phyloP scores from a whole-genome alignment of 768 basidiomycete genomes.

The Phanerodontia chrysosporium region DNA sequence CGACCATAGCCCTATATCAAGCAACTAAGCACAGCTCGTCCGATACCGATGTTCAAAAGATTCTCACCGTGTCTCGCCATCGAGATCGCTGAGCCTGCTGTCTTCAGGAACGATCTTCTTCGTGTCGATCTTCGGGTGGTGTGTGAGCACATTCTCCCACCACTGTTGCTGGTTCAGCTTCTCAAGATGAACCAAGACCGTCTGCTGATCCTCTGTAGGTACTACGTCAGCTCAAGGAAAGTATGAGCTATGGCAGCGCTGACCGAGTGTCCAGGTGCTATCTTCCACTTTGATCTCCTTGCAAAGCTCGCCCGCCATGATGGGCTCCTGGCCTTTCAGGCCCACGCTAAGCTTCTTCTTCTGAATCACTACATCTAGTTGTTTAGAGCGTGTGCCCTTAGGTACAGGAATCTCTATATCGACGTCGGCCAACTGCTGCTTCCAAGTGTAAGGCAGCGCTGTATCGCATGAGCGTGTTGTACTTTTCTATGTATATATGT shows the following conservation, averaged over 20 bases:
- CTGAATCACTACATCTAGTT: constrained; percentile 68
- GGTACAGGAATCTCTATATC: constrained; percentile 83
- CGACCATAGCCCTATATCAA: constrained; percentile 81
- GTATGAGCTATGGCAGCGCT: constrained; percentile 23
- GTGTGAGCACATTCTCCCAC: constrained; percentile 96
- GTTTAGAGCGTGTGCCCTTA: constrained; percentile 77
- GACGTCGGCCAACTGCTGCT: constrained; percentile 82
- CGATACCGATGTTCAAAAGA: not conserved
- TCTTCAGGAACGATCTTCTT: constrained; percentile 93
- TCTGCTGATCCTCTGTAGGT: constrained; percentile 70
- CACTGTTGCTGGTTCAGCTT: constrained; percentile 86
- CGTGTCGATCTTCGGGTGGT: constrained; percentile 96
- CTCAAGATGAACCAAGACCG: constrained; percentile 74
- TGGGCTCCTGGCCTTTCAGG: constrained; percentile 80
- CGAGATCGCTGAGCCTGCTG: constrained; percentile 93
- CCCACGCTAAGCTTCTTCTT: constrained; percentile 83
- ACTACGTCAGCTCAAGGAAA: not conserved
- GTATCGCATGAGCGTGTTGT: constrained; percentile 10
- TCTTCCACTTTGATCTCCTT: constrained; percentile 95
- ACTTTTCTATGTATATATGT: too few relatives aligned
- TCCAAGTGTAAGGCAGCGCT: constrained; percentile 93
- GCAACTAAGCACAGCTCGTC: not conserved
- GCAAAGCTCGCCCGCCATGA: constrained; percentile 87
- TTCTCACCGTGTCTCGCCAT: constrained; percentile 83
- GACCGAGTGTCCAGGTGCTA: constrained; percentile 93